Evolutionary conservation across 805 yeast species (phyloP), one percentile per base, ranked within the genome.

Genomic region (Saturnispora mendoncae): DNA sequence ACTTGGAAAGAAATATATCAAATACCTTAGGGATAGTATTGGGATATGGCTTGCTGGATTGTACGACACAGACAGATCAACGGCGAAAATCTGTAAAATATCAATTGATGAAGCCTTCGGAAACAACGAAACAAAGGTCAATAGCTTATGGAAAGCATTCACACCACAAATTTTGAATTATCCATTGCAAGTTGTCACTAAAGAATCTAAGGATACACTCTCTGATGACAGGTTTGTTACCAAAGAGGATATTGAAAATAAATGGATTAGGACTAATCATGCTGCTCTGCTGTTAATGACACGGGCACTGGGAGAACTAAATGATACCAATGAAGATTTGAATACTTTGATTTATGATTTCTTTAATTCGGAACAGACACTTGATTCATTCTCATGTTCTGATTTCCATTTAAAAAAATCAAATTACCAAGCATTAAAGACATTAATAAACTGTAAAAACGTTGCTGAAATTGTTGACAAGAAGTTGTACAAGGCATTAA

Each of bases 1-100:
- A 1, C 55, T 80, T 8, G 78, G 77, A 10, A 84, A 79, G 49
- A 61, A 63, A 31, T 75, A 75, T 42, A 65, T 78, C 20, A 82
- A 76, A 49, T 81, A 80, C 56, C 64, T 90, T 46, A 78, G 76
- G 45, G 81, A 82, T 48, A 69, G 83, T 0, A 67, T 85, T 6
- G 92, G 94, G 0, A 61, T 80, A 1, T 76, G 94, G 78, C 52
- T 88, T 4, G 67, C 76, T 21, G 94, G 94, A 0, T 52, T 70
- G 2, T 81, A 68, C 54, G 97, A 90, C 51, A 53, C 69, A 2
- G 97, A 88, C 49, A 57, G 76, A 34, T 46, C 69, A 2, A 90
- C 82, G 0, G 63, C 80, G 0, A 63, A 59, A 24, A 58, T 76
- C 0, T 73, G 86, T 13, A 51, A 53, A 15, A 57, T 62, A 9